Evolutionary conservation across 2,329 filamentous ascomycete genomes (phyloP).

Genomic region (Calonectria pseudoturangicola): DNA sequence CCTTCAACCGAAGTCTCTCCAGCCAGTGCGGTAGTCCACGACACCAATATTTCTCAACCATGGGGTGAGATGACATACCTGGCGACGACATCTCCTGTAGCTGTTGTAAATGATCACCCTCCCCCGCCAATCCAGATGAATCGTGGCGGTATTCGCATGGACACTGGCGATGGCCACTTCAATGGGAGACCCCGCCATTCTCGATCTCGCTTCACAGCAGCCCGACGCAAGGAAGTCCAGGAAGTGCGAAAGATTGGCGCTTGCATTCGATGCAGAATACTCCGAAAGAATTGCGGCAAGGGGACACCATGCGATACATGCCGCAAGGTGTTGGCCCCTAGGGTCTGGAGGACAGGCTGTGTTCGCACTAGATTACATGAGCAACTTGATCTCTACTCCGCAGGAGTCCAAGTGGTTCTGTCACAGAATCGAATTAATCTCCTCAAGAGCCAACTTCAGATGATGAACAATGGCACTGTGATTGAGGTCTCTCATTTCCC

Average conservation of each 20-base stretch:
- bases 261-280: slow-evolving; percentile 79
- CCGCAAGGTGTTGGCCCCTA: slow-evolving; percentile 76
- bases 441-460: slow-evolving; percentile 69
- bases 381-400: slow-evolving; percentile 77
- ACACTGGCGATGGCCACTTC: slow-evolving; percentile 64
- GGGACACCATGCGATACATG: slow-evolving; percentile 79
- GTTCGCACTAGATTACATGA: slow-evolving; percentile 78
- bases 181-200: slow-evolving; percentile 72
- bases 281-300: slow-evolving; percentile 80
- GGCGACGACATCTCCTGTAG: slow-evolving; percentile 59
- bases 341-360: slow-evolving; percentile 80
- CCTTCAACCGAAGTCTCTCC: slow-evolving; percentile 50
- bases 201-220: slow-evolving; percentile 74
- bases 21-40: slow-evolving; percentile 49
- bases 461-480: slow-evolving; percentile 68
- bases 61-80: slow-evolving; percentile 74
- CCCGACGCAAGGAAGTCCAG: slow-evolving; percentile 78
- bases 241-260: slow-evolving; percentile 79
- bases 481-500: slow-evolving; percentile 78
- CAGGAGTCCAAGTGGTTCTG: slow-evolving; percentile 77
- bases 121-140: slow-evolving; percentile 58
- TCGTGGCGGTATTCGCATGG: slow-evolving; percentile 73
- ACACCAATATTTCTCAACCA: slow-evolving; percentile 61
- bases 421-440: slow-evolving; percentile 76
- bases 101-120: slow-evolving; percentile 57